Evolutionary conservation across 2,329 filamentous ascomycete species (phyloP), one percentile per base, ranked within the genome.

Genomic region (Neophaeococcomyces mojaviensis): DNA sequence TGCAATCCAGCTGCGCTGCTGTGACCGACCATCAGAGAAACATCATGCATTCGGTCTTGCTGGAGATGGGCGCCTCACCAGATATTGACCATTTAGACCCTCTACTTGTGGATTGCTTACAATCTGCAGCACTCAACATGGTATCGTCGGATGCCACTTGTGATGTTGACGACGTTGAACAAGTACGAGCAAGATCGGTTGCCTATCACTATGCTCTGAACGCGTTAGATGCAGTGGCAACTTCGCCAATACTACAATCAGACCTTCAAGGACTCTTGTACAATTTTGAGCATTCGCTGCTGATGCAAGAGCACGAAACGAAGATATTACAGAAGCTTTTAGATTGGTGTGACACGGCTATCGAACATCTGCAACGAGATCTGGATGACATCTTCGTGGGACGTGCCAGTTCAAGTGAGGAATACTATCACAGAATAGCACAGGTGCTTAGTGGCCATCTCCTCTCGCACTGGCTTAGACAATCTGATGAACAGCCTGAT

Each of bases 1-100:
- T 43, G 30, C 30, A 32, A 10, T 43, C 28, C 12, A 31, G 28
- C 3, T 43, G 30, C 30, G 15, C 39, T 24, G 39, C 39, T 13
- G 39, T 43, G n/a, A 43, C 39, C 13, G 31, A 43, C 31, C 39
- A 43, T 15, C 39, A 43, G 39, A n/a, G 39, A 12, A 43, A 43
- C 30, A 43, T 43, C 30, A 31, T 43, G 20, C 39, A 43, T 43
- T 43, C 39, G 10, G 39, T 43, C 13, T 30, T 43, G 18, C 20
- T 28, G 12, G 39, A 43, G 22, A 34, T 43, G 3, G 39, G 39
- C 3, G 12, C 39, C 12, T 28, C 22, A 9, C 8, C 15, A 13
- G 39, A 22, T 10, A 18, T 43, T 18, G 39, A 43, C 15, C 9
- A 13, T 34, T 24, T 43, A 19, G 33, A 20, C 15, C 28, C 39